phyloP scores from a whole-genome alignment of 495 filamentous ascomycete species.

The Friedmanniomyces endolithicus region DNA sequence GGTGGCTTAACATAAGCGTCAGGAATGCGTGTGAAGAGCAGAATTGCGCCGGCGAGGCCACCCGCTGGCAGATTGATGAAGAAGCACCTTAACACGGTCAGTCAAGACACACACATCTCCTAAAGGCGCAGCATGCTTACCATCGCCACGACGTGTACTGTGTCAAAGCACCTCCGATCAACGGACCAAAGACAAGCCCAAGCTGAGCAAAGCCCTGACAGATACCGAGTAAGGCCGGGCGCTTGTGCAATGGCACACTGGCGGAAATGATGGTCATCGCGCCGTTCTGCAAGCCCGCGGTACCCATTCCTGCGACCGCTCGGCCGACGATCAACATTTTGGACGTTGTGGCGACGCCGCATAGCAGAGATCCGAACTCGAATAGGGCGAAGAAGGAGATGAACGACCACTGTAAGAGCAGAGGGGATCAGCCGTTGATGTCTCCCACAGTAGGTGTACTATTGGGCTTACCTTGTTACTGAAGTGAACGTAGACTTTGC shows the following conservation, averaged over 20 bases:
- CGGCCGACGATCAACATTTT: slow-evolving; percentile 17
- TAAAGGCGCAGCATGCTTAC: slow-evolving; percentile 5
- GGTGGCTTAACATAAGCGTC: slow-evolving; percentile 33
- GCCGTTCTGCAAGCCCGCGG: slow-evolving; percentile 12
- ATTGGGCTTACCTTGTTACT: slow-evolving; percentile 14
- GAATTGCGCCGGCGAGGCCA: slow-evolving; percentile 34
- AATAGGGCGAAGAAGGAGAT: slow-evolving; percentile 16
- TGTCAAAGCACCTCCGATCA: slow-evolving; percentile 20
- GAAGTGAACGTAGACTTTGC: slow-evolving; percentile 27
- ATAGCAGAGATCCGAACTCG: slow-evolving; percentile 16
- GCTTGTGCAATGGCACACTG: slow-evolving; percentile 15
- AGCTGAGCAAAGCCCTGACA: slow-evolving; percentile 23
- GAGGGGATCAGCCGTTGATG: too few species aligned
- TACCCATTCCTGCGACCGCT: slow-evolving; percentile 15
- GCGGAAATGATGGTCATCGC: slow-evolving; percentile 14
- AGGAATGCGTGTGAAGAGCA: slow-evolving; percentile 41
- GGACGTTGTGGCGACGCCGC: slow-evolving; percentile 11
- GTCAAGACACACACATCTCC: background rate
- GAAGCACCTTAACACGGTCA: slow-evolving; percentile 31
- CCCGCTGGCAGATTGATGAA: slow-evolving; percentile 57
- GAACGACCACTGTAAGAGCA: slow-evolving; percentile 11
- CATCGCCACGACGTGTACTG: slow-evolving; percentile 28
- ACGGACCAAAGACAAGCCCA: slow-evolving; percentile 24
- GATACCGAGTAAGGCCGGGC: slow-evolving; percentile 15
- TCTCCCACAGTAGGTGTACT: too few species aligned